Base-by-base conservation (phyloP, 2,329 filamentous ascomycete species). In the Penicillium brevicompactum region DNA sequence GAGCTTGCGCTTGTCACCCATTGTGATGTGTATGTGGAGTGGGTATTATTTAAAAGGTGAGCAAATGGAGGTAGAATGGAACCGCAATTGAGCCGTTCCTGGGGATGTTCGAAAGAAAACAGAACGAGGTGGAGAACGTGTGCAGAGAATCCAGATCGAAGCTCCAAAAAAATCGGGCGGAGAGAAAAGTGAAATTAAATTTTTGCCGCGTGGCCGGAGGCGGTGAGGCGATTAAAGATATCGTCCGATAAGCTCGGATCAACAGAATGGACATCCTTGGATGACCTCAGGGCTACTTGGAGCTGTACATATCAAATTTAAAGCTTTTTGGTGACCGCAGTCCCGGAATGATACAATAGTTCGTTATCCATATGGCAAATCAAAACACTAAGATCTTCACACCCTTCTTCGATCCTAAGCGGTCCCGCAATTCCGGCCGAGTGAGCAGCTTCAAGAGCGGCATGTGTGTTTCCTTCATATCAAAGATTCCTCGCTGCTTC, bases 391-490 rank as follows among this genome's bases (percentile, higher is more conserved):
- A 55, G 34, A 78, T 73, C 54, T 80, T 74, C 42, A 81, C 70
- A 65, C 80, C 82, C 63, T 85, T 82, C 55, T 82, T 78, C 50
- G 82, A 82, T 22, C 69, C 70, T 31, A 74, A 95, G 59, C 86
- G 82, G 48, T 86, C 85, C 72, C 86, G 88, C 63, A 97, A 82
- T 66, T 90, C 87, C 14, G 84, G 78, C 52, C 86, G 81, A 32
- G 87, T 83, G 48, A 99, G 77, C 70, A 96, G 85, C 58, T 85
- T 83, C 44, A 91, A 84, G 46, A 97, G 81, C 6, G 91, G 90
- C 67, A 92, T 81, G 78, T 92, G 88, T 0, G 91, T 91, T 58
- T 99, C 94, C 73, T 90, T 91, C 91, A 97, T 97, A 69, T 97
- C 94, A 73, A 96, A 85, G 60, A 99, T 85, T 0, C 92, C 91